These are phyloP conservation scores for Russula abietina DNA, from an alignment of 768 basidiomycete species.

Conservation along the genomic window DNA sequence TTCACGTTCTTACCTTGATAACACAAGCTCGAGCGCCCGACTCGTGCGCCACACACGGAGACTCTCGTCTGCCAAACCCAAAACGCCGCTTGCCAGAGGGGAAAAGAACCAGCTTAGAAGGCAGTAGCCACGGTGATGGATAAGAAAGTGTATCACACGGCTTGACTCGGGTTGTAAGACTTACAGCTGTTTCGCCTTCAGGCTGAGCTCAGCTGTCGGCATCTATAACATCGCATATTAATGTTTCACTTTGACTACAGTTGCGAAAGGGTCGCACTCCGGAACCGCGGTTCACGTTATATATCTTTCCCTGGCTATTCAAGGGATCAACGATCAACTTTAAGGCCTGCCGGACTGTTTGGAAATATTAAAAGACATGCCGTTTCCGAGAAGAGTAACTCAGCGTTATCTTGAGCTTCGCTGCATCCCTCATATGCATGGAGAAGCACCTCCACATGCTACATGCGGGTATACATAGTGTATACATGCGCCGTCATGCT, in stretches of 20 bases:
- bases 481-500: constrained; percentile 14
- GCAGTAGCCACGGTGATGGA: constrained; percentile 5
- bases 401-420: not conserved
- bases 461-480: not conserved
- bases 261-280: constrained; percentile 1
- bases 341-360: not conserved
- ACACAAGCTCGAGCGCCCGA: constrained; percentile 18
- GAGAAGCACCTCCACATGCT: constrained; percentile 10
- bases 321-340: not conserved
- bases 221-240: not conserved
- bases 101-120: constrained; percentile 20
- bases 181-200: not conserved
- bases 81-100: constrained; percentile 21
- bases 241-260: not conserved
- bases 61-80: constrained; percentile 24
- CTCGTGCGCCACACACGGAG: constrained; percentile 21
- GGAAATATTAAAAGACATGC: constrained; percentile 2
- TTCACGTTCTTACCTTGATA: constrained; percentile 5
- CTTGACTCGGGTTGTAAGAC: not conserved
- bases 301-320: not conserved
- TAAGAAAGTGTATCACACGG: not conserved
- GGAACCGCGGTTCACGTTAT: not conserved
- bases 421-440: constrained; percentile 1
- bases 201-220: not conserved
- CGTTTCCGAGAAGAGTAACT: not conserved